Base-by-base conservation (phyloP, 768 basidiomycete genomes). In the Boletellus ananiceps region DNA sequence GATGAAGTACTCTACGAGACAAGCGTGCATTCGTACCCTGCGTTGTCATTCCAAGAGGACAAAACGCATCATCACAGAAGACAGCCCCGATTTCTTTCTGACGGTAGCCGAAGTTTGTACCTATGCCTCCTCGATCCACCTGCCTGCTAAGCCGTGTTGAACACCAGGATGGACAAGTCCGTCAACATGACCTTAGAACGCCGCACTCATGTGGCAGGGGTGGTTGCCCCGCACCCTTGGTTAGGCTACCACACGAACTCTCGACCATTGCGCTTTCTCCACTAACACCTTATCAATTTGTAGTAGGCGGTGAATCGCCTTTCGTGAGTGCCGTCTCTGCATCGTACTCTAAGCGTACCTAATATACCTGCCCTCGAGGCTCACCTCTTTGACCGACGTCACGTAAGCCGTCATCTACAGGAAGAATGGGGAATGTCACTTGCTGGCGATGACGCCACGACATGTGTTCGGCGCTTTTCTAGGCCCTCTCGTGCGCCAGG, bases 381-480 rank as follows among this genome's bases (percentile, higher is more conserved):
- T 25, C 40, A 56, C 64, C 75, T 95, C 2, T 93, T 88, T 60
- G 92, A 95, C 64, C 78, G 92, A 46, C 76, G 92, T 41, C 84
- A 89, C 57, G 68, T 78, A 14, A 81, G 82, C 7, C 78, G 83
- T 11, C 69, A 74, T 29, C 68, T 89, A 37, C 66, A 71, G 49
- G 79, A 78, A 41, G 82, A 88, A 58, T 90, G 88, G 88, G 89
- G 89, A 13, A 67, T 75, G 49, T 69, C 78, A 13, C 76, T 76
- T 6, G 62, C 57, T 32, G 55, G 70, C 3, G 71, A 72, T 19
- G 78, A 77, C 39, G 61, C 83, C 40, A 87, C 87, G 2, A 85
- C 84, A 11, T 93, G 92, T 62, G 88, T 93, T 16, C 78, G 91
- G 47, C 80, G 83, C 27, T 89, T 93, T 63, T 90, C 87, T 11